These are phyloP conservation scores for Pistacia atlantica DNA, from an alignment of 345 rosid species.

Conservation along the genomic window DNA sequence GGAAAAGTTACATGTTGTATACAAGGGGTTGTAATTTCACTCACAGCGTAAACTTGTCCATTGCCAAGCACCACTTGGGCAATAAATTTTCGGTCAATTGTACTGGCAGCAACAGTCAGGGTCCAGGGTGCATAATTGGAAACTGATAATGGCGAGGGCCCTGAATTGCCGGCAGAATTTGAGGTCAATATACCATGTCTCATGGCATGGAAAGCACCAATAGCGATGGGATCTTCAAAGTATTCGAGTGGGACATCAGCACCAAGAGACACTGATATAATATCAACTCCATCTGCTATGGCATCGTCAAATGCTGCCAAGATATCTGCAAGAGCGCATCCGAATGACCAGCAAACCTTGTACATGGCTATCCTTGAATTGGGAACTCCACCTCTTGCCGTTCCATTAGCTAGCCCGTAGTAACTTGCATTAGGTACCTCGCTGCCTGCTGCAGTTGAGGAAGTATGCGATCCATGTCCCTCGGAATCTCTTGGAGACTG, in stretches of 20 bases:
- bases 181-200: constrained; percentile 33
- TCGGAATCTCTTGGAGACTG: constrained; percentile 28
- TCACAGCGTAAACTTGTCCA: constrained; percentile 18
- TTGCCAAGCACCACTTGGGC: constrained; percentile 35
- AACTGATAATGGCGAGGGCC: constrained; percentile 19
- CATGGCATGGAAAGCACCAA: constrained; percentile 34
- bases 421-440: constrained; percentile 22
- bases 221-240: constrained; percentile 24
- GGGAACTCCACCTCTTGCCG: constrained; percentile 30
- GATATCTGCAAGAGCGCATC: constrained; percentile 31
- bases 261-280: constrained; percentile 33
- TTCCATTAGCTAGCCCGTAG: constrained; percentile 20
- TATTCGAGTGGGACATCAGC: constrained; percentile 7
- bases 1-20: neutral
- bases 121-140: constrained; percentile 37
- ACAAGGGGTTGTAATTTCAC: neutral
- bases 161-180: constrained; percentile 29
- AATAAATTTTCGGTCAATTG: constrained; percentile 32
- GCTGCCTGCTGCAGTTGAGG: constrained; percentile 36
- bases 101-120: constrained; percentile 35
- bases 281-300: constrained; percentile 36
- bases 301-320: constrained; percentile 40
- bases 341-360: constrained; percentile 36
- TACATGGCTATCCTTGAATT: constrained; percentile 28
- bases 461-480: constrained; percentile 36